A percentile compares a stretch with the other conserved stretches of the same genome.
These are phyloP conservation scores for Lyophyllum atratum DNA, from an alignment of 768 basidiomycete species.

Conservation along the genomic window DNA sequence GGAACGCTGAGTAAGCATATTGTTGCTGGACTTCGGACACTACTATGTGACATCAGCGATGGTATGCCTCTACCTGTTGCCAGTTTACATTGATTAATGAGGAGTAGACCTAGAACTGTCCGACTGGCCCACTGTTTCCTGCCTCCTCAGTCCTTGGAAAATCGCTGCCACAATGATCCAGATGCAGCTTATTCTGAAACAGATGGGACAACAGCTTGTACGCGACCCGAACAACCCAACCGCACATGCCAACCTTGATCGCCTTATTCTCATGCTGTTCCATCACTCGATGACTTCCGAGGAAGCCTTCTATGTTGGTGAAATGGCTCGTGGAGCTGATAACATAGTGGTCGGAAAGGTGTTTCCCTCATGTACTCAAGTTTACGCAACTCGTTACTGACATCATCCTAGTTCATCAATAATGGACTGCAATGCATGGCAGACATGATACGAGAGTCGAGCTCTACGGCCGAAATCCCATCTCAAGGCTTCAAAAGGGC, in stretches of 20 bases:
- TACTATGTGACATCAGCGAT: slow-evolving; percentile 64
- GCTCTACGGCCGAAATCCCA: slow-evolving; percentile 26
- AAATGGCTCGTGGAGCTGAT: slow-evolving; percentile 74
- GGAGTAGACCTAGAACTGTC: slow-evolving; percentile 48
- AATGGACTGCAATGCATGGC: slow-evolving; percentile 70
- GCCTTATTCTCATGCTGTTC: slow-evolving; percentile 66
- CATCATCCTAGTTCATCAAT: slow-evolving; percentile 61
- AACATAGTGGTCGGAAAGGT: slow-evolving; percentile 71
- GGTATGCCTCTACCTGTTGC: slow-evolving; percentile 35
- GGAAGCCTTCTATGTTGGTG: slow-evolving; percentile 83
- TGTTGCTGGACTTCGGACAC: slow-evolving; percentile 64
- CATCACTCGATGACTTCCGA: slow-evolving; percentile 75
- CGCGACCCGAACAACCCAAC: slow-evolving; percentile 53
- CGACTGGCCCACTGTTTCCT: slow-evolving; percentile 63
- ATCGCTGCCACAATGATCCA: slow-evolving; percentile 80
- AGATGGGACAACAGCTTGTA: slow-evolving; percentile 68
- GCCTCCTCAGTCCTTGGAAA: slow-evolving; percentile 80
- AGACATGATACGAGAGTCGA: slow-evolving; percentile 46
- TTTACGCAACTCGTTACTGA: background rate
- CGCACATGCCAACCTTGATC: slow-evolving; percentile 66
- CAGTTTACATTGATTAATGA: background rate
- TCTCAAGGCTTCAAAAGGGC: slow-evolving; percentile 49
- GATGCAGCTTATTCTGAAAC: slow-evolving; percentile 73
- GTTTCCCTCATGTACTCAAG: slow-evolving; percentile 3
- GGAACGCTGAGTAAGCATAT: slow-evolving; percentile 61